Base-by-base conservation (phyloP, 116 monocot genomes). In the Cymodocea nodosa region DNA sequence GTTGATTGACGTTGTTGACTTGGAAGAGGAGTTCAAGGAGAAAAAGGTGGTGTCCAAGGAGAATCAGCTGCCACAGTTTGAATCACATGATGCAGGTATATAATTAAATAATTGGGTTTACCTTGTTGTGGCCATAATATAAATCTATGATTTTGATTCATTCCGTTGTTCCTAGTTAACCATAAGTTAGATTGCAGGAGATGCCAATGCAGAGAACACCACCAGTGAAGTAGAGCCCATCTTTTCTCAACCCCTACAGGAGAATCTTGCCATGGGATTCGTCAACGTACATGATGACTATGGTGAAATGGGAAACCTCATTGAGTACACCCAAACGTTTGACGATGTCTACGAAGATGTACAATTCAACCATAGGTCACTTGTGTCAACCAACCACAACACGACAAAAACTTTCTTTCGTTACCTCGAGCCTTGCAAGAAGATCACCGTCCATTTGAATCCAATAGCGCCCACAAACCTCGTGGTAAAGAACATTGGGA, bases 161-260 rank as follows among this genome's bases (percentile, higher is more conserved):
- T 30, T 30, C 30, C 30, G 2, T 30, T 30, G 30, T 30, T 30
- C 30, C 30, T 11, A 57, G 71, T 93, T 56, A 94, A 75, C 73
- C 44, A 59, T 19, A 58, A 81, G 63, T 65, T 75, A 87, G 85
- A 83, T 85, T 87, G 81, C 87, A 95, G 95, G 83, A 77, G 83
- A 75, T 66, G 35, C 61, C n/a, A 35, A 72, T 67, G 74, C 36
- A 59, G 62, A 51, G 53, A 72, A 65, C 63, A 35, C 60, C 36
- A 0, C 15, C 48, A 59, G 53, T 13, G 77, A 77, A 19, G 58
- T 55, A 60, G 54, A 76, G 6, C 93, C 84, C 19, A 84, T 89
- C 59, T 86, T 77, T 68, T 94, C 81, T 19, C 85, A 89, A 49
- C 64, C 86, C 51, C 79, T 90, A 73, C 77, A 67, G 50, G 87